phyloP scores from a whole-genome alignment of 2,329 filamentous ascomycete genomes.

The Nannizzia gypsea region DNA sequence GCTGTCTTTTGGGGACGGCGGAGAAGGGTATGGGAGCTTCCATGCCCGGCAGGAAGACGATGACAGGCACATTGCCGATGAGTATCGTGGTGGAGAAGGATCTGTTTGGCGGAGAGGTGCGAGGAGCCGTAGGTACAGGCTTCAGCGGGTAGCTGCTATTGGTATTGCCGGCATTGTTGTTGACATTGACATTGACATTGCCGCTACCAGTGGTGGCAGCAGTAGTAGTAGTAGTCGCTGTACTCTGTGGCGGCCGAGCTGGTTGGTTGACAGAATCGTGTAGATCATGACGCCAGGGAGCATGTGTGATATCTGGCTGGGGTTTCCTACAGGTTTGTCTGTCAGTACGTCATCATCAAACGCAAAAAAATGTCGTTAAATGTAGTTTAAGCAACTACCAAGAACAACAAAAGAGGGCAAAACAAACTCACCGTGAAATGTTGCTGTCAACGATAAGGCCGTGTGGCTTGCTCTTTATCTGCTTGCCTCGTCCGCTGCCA shows the following conservation, averaged over 20 bases:
- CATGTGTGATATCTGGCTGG: conserved; percentile 27
- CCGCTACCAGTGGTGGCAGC: too few species aligned
- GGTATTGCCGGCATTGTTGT: conserved; percentile 17
- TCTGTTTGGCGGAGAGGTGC: conserved; percentile 56
- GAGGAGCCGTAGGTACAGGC: conserved; percentile 37
- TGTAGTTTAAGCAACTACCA: conserved; percentile 24
- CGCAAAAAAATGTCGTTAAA: too few species aligned
- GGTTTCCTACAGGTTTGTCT: not conserved
- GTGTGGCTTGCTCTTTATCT: conserved; percentile 46
- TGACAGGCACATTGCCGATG: conserved; percentile 72
- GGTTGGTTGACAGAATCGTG: conserved; percentile 52
- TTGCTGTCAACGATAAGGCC: conserved; percentile 35
- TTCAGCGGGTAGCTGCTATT: conserved; percentile 24
- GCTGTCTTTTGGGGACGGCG: conserved; percentile 71
- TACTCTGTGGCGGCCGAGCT: conserved; percentile 15
- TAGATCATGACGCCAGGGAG: conserved; percentile 88
- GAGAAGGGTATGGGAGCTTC: conserved; percentile 58
- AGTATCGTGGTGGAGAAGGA: conserved; percentile 73
- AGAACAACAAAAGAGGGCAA: not conserved
- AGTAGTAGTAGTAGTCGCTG: conserved; percentile 8
- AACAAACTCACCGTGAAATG: conserved; percentile 30
- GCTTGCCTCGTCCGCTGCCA: conserved; percentile 49
- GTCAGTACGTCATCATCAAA: not conserved
- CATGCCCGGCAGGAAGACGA: conserved; percentile 69
- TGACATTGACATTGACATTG: too few species aligned